Base-by-base conservation (phyloP, 1,284 basidiomycete genomes). In the Termitomyces sp. region DNA sequence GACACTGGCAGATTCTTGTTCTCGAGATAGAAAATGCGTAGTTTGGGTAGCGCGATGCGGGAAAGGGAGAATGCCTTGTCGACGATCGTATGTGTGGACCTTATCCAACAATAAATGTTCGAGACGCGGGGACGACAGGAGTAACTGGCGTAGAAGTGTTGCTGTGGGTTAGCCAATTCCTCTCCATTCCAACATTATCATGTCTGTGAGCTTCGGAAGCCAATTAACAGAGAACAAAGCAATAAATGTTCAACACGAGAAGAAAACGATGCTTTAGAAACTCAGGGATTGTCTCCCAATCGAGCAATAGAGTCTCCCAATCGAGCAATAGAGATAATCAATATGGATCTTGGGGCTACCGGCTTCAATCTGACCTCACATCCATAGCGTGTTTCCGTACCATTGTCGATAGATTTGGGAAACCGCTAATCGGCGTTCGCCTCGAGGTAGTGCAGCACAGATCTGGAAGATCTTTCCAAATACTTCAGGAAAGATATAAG, bases 321-420 rank as follows among this genome's bases (percentile, higher is more conserved):
- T n/a, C n/a, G 50, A 24, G 13, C 53, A 34, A 33, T 54, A 49
- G 1, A 50, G 48, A 52, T 54, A 55, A 44, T 42, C 44, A 26
- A 52, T 5, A 30, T 44, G 36, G 26, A 55, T 36, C 47, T 50
- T 39, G 2, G 56, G 39, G 30, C 34, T 45, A 31, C 47, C 50
- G 5, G 44, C 44, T 30, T 58, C 53, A 8, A 55, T 50, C 31
- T 50, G 45, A 5, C 50, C 53, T 50, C 57, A 58, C 12, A 58
- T 47, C 47, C 44, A 46, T 2, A 49, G 45, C 12, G 56, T 41
- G 38, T 54, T 52, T 21, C 24, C 5, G 5, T 53, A 53, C 56
- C 56, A 58, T 15, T 52, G 49, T 28, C 34, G 44, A 40, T 45
- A 55, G 40, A 55, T 50, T 19, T 54, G 53, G 30, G 50, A 55